Evolutionary conservation across 2,329 filamentous ascomycete genomes (phyloP).

Genomic region (Colletotrichum truncatum): DNA sequence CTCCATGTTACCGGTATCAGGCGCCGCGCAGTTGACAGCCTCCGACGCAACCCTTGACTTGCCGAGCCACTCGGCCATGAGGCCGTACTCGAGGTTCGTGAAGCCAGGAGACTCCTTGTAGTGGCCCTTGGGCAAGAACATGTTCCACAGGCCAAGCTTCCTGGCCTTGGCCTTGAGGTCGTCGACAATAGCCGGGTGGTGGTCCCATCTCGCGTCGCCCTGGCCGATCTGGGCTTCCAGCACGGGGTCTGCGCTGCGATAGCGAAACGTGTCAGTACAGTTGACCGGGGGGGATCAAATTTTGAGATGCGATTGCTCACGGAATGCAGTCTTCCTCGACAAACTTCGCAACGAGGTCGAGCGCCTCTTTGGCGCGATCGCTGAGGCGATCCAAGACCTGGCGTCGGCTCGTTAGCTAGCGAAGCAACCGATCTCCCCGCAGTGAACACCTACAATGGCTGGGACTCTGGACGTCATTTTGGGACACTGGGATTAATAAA

Average conservation of each 20-base stretch:
- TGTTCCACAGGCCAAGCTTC: slow-evolving; percentile 92
- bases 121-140: slow-evolving; percentile 95
- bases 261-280: not conserved
- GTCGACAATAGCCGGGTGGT: slow-evolving; percentile 84
- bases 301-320: slow-evolving; percentile 52
- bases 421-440: slow-evolving; percentile 1
- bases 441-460: slow-evolving; percentile 33
- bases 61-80: slow-evolving; percentile 97
- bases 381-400: slow-evolving; percentile 72
- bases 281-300: not conserved
- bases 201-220: slow-evolving; percentile 80
- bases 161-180: slow-evolving; percentile 87
- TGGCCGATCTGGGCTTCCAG: slow-evolving; percentile 82
- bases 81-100: slow-evolving; percentile 93
- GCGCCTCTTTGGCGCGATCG: slow-evolving; percentile 82
- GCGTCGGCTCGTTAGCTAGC: slow-evolving; percentile 4
- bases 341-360: slow-evolving; percentile 93
- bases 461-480: slow-evolving; percentile 36
- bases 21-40: slow-evolving; percentile 89
- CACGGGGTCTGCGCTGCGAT: slow-evolving; percentile 77
- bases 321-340: slow-evolving; percentile 95
- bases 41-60: slow-evolving; percentile 85
- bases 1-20: slow-evolving; percentile 96
- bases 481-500: not conserved
- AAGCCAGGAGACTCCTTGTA: slow-evolving; percentile 96